A percentile compares a stretch with the other conserved stretches of the same genome.
These are phyloP conservation scores for Vachellia pachyceras DNA, from an alignment of 306 rosid species.

Conservation along the genomic window DNA sequence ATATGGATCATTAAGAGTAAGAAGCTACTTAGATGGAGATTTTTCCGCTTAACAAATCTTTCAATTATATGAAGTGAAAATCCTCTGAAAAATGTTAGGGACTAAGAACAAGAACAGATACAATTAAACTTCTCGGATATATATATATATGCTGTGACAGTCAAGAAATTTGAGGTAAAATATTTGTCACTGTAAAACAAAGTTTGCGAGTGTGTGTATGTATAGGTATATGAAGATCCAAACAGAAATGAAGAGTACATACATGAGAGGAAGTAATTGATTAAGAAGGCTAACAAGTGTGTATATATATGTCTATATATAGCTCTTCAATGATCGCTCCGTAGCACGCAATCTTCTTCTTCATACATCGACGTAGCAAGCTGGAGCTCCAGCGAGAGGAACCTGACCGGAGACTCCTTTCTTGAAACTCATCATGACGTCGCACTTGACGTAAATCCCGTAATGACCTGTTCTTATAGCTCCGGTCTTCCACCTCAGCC, in stretches of 20 bases:
- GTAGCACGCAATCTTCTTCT: neutral
- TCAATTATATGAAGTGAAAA: too few relatives aligned
- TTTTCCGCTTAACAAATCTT: too few relatives aligned
- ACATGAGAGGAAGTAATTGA: neutral
- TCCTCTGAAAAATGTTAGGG: too few relatives aligned
- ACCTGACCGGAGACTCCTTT: slow-evolving; percentile 75
- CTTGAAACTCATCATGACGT: slow-evolving; percentile 71
- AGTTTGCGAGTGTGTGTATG: neutral
- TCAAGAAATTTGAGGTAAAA: slow-evolving; percentile 4
- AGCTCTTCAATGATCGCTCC: neutral
- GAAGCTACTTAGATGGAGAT: neutral
- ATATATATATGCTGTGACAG: neutral
- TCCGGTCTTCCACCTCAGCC: slow-evolving; percentile 76
- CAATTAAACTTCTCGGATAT: neutral
- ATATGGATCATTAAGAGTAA: neutral
- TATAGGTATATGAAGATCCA: neutral
- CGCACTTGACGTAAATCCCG: slow-evolving; percentile 70
- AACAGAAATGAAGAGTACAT: neutral
- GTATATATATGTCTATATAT: too few relatives aligned
- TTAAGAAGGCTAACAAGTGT: too few relatives aligned
- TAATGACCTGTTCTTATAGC: slow-evolving; percentile 66
- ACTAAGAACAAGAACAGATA: neutral
- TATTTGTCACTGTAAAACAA: neutral
- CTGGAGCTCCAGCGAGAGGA: slow-evolving; percentile 68
- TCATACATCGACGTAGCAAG: slow-evolving; percentile 70